These are phyloP conservation scores for Vitellaria paradoxa DNA, from an alignment of 179 eudicot species.

Conservation along the genomic window DNA sequence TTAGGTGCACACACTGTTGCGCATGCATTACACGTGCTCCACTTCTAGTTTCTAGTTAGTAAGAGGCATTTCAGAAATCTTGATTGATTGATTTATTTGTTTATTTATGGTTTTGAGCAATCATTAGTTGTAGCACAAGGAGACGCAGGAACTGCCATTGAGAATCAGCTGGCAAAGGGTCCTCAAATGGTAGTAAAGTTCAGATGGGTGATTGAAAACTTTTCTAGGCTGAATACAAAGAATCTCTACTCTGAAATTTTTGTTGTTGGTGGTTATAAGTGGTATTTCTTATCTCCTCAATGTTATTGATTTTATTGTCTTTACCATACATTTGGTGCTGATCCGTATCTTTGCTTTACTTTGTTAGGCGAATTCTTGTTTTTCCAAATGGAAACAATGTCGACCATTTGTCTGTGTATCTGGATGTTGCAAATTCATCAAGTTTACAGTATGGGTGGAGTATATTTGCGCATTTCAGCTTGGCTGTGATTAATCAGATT, in stretches of 20 bases:
- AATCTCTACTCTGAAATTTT: conserved; percentile 68
- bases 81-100: conserved; percentile 3
- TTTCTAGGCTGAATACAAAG: conserved; percentile 46
- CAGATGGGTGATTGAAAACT: conserved; percentile 63
- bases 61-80: neutral
- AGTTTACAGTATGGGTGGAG: conserved; percentile 71
- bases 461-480: conserved; percentile 70
- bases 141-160: conserved; percentile 39
- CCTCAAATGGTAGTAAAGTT: conserved; percentile 42
- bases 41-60: neutral
- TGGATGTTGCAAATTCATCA: conserved; percentile 67
- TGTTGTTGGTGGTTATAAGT: conserved; percentile 58
- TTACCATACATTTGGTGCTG: neutral
- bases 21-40: neutral
- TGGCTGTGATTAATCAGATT: conserved; percentile 63
- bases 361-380: conserved; percentile 58
- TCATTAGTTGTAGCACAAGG: conserved; percentile 36
- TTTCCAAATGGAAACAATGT: conserved; percentile 82
- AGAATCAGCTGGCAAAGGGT: conserved; percentile 57
- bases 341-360: neutral
- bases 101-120: conserved; percentile 1
- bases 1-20: no score
- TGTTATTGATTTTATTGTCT: neutral
- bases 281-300: conserved; percentile 32
- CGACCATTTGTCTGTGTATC: conserved; percentile 68